A percentile compares a stretch with the other conserved stretches of the same genome.
Evolutionary conservation across 441 rosid genomes (phyloP).

Genomic region (Capsella rubella): DNA sequence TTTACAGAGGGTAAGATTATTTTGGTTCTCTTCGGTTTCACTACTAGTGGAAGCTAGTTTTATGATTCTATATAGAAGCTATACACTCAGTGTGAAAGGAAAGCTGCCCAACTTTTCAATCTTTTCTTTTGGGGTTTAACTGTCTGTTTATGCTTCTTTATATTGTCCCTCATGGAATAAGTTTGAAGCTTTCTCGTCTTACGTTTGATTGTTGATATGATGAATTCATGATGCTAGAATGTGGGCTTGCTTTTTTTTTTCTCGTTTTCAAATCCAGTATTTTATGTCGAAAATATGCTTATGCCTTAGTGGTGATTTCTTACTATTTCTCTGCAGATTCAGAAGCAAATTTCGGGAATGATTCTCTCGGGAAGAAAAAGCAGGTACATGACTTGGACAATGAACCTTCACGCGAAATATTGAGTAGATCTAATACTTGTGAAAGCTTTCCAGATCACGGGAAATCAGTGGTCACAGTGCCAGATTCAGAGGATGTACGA

Average conservation of each 20-base stretch:
- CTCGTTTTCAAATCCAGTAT: background rate
- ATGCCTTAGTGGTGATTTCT: constrained; percentile 20
- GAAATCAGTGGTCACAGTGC: constrained; percentile 38
- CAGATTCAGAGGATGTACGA: constrained; percentile 43
- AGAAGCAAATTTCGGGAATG: constrained; percentile 43
- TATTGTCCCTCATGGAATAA: constrained; percentile 2
- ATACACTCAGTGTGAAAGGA: background rate
- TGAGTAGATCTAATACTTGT: constrained; percentile 46
- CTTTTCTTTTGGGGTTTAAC: background rate
- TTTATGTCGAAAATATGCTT: constrained; percentile 4
- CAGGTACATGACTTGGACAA: constrained; percentile 49
- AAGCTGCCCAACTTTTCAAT: background rate
- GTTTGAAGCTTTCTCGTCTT: constrained; percentile 25
- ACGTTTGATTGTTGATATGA: constrained; percentile 23
- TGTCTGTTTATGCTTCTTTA: background rate
- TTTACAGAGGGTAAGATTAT: constrained; percentile 13
- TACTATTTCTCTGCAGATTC: constrained; percentile 16
- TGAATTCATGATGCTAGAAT: constrained; percentile 23
- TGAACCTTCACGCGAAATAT: constrained; percentile 46
- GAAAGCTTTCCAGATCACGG: constrained; percentile 52
- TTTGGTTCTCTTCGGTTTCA: background rate
- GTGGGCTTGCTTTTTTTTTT: constrained; percentile 7
- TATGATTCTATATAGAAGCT: constrained; percentile 12
- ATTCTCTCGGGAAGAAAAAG: constrained; percentile 43
- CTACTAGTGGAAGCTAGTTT: constrained; percentile 1